Base-by-base conservation (phyloP, 768 basidiomycete genomes). In the Kwoniella sp. region DNA sequence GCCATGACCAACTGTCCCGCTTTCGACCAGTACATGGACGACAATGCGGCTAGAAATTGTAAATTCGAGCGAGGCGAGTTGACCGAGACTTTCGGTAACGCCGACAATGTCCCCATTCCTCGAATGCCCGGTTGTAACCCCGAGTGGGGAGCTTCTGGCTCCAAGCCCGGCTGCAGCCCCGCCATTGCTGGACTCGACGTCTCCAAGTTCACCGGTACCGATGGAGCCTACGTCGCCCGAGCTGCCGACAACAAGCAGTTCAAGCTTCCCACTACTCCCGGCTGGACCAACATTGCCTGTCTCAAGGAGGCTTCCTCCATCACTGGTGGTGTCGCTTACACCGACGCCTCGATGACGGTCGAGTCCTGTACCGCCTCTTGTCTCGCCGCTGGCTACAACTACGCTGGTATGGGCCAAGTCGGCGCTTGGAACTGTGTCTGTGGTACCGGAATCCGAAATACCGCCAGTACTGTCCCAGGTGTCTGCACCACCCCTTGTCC, bases 101-200 rank as follows among this genome's bases (percentile, higher is more conserved):
- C 31, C 45, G 76, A 79, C 57, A 54, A 62, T n/a, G 61, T 69
- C 31, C 54, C 69, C 20, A 54, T 77, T 48, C 47, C 61, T 31
- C 11, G 31, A 15, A 53, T 79, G 9, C 78, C 78, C 17, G 76
- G 78, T 15, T 79, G 78, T 61, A 77, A 79, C 69, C 69, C 70
- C 4, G 54, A 68, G 7, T 79, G 77, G 77, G 76, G 74, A 9
- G 41, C 61, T 29, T 56, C 56, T 13, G 66, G 66, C 37, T 17
- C 56, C 51, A 79, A 79, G 58, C 78, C 78, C 2, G 67, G 64
- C 28, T 77, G 76, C 53, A 63, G 47, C 62, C 66, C 73, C 38
- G 51, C 69, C 7, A 37, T 67, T 4, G 52, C 71, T 20, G 58
- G 41, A 22, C 68, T 71, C 31, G 65, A 76, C 57, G 61, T 77